These are phyloP conservation scores for Syncephalastrum contaminatum DNA, from an alignment of 371 early-diverging fungal genomes.

Conservation along the genomic window DNA sequence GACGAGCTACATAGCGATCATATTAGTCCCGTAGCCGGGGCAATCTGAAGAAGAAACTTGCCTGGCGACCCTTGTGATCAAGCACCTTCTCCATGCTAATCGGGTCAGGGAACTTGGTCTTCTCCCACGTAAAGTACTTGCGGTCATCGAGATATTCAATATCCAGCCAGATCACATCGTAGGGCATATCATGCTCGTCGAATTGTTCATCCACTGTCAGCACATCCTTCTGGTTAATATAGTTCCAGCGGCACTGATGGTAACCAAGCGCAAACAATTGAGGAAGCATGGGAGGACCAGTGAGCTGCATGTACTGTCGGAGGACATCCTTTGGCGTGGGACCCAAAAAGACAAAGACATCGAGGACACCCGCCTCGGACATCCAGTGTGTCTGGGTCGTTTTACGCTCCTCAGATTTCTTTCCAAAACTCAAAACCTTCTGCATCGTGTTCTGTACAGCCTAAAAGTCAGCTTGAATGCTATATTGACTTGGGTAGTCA, in stretches of 20 bases:
- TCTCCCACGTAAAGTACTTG: constrained; percentile 91
- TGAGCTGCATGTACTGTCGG: constrained; percentile 70
- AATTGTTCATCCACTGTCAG: constrained; percentile 77
- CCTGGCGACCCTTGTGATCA: constrained; percentile 75
- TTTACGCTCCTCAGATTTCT: constrained; percentile 8
- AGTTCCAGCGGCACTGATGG: constrained; percentile 96
- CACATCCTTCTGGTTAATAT: constrained; percentile 83
- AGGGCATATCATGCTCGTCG: constrained; percentile 84
- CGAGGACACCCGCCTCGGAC: constrained; percentile 88
- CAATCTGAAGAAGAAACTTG: constrained; percentile 16
- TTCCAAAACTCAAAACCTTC: constrained; percentile 31
- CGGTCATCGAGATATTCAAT: constrained; percentile 94
- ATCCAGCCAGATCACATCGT: constrained; percentile 94
- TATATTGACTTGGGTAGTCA: background rate
- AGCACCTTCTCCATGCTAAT: constrained; percentile 81
- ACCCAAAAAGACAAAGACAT: constrained; percentile 89
- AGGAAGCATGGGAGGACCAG: constrained; percentile 86
- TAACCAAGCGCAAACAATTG: constrained; percentile 90
- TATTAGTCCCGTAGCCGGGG: background rate
- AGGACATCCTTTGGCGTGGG: constrained; percentile 72
- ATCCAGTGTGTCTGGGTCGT: constrained; percentile 89
- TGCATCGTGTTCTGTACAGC: constrained; percentile 21
- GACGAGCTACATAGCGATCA: constrained; percentile 63
- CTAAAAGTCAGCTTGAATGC: background rate
- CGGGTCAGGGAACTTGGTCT: constrained; percentile 85